Conservation (phyloP, 352 stramenopile genomes). For the Thalassiosira livingstoniorum region DNA sequence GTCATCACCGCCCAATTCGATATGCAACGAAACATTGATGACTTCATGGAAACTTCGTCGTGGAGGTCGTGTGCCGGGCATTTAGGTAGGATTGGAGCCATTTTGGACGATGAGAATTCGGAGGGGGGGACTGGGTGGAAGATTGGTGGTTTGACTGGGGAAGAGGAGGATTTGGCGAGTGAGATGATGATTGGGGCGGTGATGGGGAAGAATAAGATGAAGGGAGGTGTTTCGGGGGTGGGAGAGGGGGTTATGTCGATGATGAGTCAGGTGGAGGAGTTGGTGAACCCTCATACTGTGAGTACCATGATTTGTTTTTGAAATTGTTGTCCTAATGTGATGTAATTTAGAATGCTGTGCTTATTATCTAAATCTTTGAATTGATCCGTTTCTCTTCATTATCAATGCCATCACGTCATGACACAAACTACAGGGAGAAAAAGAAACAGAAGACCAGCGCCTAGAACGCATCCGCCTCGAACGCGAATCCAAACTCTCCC, state of each 20-base stretch:
- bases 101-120: slow-evolving; percentile 68
- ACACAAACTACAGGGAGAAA: slow-evolving; percentile 67
- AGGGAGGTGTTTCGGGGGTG: slow-evolving; percentile 37
- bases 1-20: slow-evolving; percentile 86
- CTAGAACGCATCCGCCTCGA: slow-evolving; percentile 84
- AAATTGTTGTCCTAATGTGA: too few species aligned
- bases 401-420: not conserved
- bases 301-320: slow-evolving; percentile 1
- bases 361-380: too few species aligned
- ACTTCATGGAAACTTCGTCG: slow-evolving; percentile 87
- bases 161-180: slow-evolving; percentile 72
- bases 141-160: slow-evolving; percentile 66
- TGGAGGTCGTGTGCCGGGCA: slow-evolving; percentile 86
- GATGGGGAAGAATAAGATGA: slow-evolving; percentile 67
- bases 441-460: slow-evolving; percentile 84
- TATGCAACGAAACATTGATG: slow-evolving; percentile 86
- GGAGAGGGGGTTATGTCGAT: slow-evolving; percentile 66
- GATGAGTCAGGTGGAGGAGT: slow-evolving; percentile 73
- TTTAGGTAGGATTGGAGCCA: slow-evolving; percentile 71
- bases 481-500: slow-evolving; percentile 81
- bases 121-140: slow-evolving; percentile 60
- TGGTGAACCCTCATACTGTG: slow-evolving; percentile 82
- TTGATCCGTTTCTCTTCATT: too few species aligned
- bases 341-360: slow-evolving; percentile 10
- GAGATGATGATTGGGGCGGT: slow-evolving; percentile 58